Percentiles rank a stretch among this genome's conserved stretches.
Conservation (phyloP, 352 stramenopile genomes). For the Plasmopara halstedii region DNA sequence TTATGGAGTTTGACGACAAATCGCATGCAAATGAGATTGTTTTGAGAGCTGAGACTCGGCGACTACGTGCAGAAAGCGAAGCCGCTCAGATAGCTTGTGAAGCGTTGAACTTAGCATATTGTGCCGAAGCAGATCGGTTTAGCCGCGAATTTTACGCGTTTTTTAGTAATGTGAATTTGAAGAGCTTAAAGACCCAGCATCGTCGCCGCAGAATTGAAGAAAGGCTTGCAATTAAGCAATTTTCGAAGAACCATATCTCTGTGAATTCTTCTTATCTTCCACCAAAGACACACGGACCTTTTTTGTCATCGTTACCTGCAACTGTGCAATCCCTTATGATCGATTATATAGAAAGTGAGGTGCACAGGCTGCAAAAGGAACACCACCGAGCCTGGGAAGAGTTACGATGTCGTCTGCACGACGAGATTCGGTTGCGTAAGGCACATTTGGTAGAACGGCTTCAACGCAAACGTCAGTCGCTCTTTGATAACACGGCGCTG, state of each 20-base stretch:
- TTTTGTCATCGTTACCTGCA: neutral
- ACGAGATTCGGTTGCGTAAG: slow-evolving; percentile 27
- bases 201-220: slow-evolving; percentile 19
- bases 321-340: slow-evolving; percentile 4
- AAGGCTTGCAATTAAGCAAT: slow-evolving; percentile 13
- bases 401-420: slow-evolving; percentile 20
- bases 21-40: slow-evolving; percentile 4
- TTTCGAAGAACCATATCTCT: slow-evolving; percentile 1
- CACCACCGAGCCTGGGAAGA: slow-evolving; percentile 27
- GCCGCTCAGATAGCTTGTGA: slow-evolving; percentile 19
- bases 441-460: slow-evolving; percentile 26
- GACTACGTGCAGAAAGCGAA: slow-evolving; percentile 10
- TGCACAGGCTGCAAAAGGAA: slow-evolving; percentile 25
- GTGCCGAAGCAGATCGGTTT: slow-evolving; percentile 22
- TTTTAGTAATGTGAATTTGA: slow-evolving; percentile 12
- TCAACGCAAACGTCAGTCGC: slow-evolving; percentile 19
- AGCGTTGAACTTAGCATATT: slow-evolving; percentile 18
- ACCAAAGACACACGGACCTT: neutral
- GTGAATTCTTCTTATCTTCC: neutral
- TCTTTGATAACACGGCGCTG: slow-evolving; percentile 9
- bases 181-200: slow-evolving; percentile 5
- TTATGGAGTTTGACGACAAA: slow-evolving; percentile 17
- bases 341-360: slow-evolving; percentile 14
- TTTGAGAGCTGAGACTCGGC: slow-evolving; percentile 11
- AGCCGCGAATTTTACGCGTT: slow-evolving; percentile 18